These are phyloP conservation scores for Fusarium tanahbumbuense DNA, from an alignment of 2,329 filamentous ascomycete species.

Conservation along the genomic window DNA sequence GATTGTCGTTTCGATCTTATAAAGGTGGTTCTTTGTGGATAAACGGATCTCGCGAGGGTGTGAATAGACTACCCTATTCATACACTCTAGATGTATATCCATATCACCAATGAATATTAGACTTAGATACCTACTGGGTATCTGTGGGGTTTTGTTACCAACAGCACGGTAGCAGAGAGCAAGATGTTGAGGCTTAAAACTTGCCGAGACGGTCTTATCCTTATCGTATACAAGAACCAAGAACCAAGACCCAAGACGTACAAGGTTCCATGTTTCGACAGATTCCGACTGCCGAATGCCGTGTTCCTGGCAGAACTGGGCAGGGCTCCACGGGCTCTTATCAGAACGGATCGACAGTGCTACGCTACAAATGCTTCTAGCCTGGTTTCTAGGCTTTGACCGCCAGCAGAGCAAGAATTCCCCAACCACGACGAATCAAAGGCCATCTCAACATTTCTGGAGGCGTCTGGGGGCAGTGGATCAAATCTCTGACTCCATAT, in stretches of 20 bases:
- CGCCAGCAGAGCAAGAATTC: constrained; percentile 4
- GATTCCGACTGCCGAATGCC: constrained; percentile 32
- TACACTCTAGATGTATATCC: background rate
- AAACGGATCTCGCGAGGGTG: background rate
- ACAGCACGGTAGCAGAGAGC: background rate
- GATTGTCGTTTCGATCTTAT: constrained; percentile 2
- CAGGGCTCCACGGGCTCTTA: constrained; percentile 24
- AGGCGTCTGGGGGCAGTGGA: constrained; percentile 22
- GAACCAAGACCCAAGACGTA: background rate
- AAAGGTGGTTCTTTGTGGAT: background rate
- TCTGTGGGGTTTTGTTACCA: background rate
- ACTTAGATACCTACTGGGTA: background rate
- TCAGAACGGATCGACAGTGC: constrained; percentile 23
- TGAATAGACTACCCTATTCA: background rate
- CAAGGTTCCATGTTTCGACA: constrained; percentile 10
- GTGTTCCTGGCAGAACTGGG: constrained; percentile 20
- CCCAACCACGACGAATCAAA: constrained; percentile 21
- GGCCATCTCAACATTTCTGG: constrained; percentile 32
- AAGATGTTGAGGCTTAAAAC: background rate
- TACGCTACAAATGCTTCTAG: constrained; percentile 24
- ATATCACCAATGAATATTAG: background rate
- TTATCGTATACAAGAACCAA: constrained; percentile 4
- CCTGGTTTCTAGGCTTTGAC: constrained; percentile 25
- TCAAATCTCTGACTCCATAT: constrained; percentile 13
- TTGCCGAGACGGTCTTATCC: background rate